phyloP scores from a whole-genome alignment of 306 rosid genomes.

The Betula pendula region DNA sequence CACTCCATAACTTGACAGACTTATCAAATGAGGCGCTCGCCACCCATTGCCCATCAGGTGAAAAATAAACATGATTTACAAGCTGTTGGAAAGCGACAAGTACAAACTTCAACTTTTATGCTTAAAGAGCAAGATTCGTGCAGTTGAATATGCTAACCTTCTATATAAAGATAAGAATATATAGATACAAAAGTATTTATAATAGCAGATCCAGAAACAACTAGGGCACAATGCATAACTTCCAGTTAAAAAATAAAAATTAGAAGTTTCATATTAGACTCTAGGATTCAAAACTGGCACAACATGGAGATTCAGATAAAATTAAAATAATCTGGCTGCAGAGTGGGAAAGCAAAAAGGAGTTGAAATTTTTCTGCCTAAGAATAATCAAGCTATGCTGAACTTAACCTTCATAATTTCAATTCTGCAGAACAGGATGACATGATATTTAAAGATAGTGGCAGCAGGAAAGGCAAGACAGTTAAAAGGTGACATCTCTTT shows the following conservation, averaged over 20 bases:
- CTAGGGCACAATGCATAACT: background rate
- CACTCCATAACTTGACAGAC: slow-evolving; percentile 91
- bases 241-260: too few relatives aligned
- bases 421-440: background rate
- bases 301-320: background rate
- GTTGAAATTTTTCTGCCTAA: background rate
- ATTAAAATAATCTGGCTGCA: background rate
- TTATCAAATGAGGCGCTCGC: slow-evolving; percentile 96
- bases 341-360: background rate
- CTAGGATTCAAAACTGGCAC: background rate
- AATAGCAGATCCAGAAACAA: background rate
- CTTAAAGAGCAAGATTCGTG: slow-evolving; percentile 16
- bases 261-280: background rate
- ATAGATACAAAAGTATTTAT: background rate
- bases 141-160: background rate
- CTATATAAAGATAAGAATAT: background rate
- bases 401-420: background rate
- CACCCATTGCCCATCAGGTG: slow-evolving; percentile 98
- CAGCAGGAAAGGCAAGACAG: background rate
- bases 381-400: background rate
- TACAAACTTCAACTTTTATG: slow-evolving; percentile 14
- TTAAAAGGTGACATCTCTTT: background rate
- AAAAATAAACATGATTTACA: slow-evolving; percentile 88
- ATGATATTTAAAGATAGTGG: background rate
- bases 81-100: slow-evolving; percentile 50